These are phyloP conservation scores for Salvia miltiorrhiza DNA, from an alignment of 257 asterid species.

Conservation along the genomic window DNA sequence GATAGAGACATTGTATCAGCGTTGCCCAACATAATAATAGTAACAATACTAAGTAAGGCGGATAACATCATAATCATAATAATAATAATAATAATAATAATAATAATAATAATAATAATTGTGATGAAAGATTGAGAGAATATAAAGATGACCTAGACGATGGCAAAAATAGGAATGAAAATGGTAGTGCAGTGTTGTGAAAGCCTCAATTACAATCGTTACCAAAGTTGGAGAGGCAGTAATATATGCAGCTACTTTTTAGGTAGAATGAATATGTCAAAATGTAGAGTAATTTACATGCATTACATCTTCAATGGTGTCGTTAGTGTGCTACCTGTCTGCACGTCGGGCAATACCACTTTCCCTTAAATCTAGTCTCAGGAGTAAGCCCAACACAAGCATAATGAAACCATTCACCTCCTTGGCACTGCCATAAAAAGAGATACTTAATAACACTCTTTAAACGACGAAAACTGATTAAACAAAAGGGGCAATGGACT, in stretches of 20 bases:
- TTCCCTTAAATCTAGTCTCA: slow-evolving; percentile 91
- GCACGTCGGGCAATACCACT: slow-evolving; percentile 99
- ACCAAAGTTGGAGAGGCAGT: background rate
- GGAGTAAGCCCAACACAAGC: slow-evolving; percentile 95
- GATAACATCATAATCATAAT: no score
- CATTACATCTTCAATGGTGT: background rate
- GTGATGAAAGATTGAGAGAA: background rate
- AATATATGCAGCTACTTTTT: background rate
- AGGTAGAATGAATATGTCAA: no score
- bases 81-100: no score
- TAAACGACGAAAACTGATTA: background rate
- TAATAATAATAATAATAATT: background rate
- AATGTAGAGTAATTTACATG: background rate
- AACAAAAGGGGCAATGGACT: slow-evolving; percentile 16
- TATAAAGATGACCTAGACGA: background rate
- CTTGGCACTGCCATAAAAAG: slow-evolving; percentile 68
- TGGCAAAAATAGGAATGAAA: background rate
- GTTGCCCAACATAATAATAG: background rate
- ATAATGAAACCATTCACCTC: slow-evolving; percentile 99
- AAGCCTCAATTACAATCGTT: background rate
- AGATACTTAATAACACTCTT: no score
- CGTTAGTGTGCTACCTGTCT: slow-evolving; percentile 46
- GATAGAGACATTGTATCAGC: no score
- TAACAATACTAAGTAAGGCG: background rate
- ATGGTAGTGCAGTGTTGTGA: background rate